phyloP scores from a whole-genome alignment of 768 basidiomycete species.

The Leucosporidium creatinivorum region DNA sequence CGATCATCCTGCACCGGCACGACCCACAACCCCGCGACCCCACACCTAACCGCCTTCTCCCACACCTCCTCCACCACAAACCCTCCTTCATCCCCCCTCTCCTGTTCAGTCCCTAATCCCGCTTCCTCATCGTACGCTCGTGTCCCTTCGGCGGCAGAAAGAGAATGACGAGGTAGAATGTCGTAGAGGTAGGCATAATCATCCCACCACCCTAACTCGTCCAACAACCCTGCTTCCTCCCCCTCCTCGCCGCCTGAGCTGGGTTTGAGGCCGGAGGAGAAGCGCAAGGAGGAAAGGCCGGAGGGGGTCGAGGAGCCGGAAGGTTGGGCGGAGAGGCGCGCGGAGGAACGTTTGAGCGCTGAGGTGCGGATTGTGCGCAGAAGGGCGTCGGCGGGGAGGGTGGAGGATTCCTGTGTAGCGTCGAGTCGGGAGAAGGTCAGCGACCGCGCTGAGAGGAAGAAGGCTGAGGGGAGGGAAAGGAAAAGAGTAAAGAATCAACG shows the following conservation, averaged over 20 bases:
- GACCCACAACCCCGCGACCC: constrained; percentile 57
- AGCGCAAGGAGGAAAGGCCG: neutral
- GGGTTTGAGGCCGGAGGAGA: constrained; percentile 17
- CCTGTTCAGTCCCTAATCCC: constrained; percentile 44
- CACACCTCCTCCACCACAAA: constrained; percentile 76
- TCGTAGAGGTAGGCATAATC: constrained; percentile 63
- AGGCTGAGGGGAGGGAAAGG: too few species aligned
- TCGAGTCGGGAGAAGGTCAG: too few species aligned
- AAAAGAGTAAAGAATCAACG: neutral
- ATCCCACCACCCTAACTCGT: constrained; percentile 54
- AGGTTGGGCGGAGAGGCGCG: neutral
- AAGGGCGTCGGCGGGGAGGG: neutral
- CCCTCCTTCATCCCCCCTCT: constrained; percentile 64
- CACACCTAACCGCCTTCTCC: constrained; percentile 67
- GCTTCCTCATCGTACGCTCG: constrained; percentile 45
- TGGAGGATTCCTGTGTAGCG: constrained; percentile 11
- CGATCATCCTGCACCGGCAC: constrained; percentile 3
- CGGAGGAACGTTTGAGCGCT: constrained; percentile 21
- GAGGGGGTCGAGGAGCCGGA: neutral
- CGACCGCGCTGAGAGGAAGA: neutral
- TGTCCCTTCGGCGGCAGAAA: too few species aligned
- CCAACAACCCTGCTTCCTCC: constrained; percentile 62
- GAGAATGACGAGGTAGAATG: constrained; percentile 41
- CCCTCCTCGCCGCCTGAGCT: neutral
- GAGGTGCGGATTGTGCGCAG: constrained; percentile 8